Base-by-base conservation (phyloP, 352 stramenopile genomes). In the Nothophytophthora sp. region DNA sequence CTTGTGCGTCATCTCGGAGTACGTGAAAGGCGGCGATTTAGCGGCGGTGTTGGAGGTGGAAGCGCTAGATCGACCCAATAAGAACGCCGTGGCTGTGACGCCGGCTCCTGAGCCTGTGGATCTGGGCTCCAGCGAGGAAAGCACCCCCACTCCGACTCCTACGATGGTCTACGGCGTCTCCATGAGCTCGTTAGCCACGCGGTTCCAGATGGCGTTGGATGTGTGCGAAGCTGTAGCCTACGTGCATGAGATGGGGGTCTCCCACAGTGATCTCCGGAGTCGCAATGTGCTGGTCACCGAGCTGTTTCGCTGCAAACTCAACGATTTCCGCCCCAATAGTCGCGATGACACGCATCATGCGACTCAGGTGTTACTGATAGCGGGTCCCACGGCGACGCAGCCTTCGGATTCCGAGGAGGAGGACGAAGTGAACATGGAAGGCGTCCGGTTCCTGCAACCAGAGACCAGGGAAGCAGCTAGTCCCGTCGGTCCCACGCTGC, bases 1-100 rank as follows among this genome's bases (percentile, higher is more conserved):
- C 22, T 65, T 92, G 28, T 86, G 76, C 12, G 55, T 86, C 36
- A 76, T 92, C 35, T 82, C 76, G 8, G 81, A 92, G 62, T 88
- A 85, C 47, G 67, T 88, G 9, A 67, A 72, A 23, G 60, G 58
- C 1, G 78, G 81, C 1, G 81, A 92, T 52, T 42, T 92, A 25
- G 59, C 75, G 2, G 67, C 62, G 19, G 18, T 85, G n/a, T 60
- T 90, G 1, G 78, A 88, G 19, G 34, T 71, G 11, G 69, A 86
- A n/a, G 70, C 52, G 9, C 53, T 81, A 34, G 55, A 75, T 35
- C 57, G 63, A 5, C 55, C 60, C 32, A 49, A 58, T 33, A 30
- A 32, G n/a, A 62, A 49, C n/a, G 46, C 12, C 4, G 24, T 30
- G 5, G 48, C 48, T 13, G 37, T n/a, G n/a, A n/a, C n/a, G n/a